phyloP scores from a whole-genome alignment of 2,329 filamentous ascomycete genomes.

The Whalleya microplaca region DNA sequence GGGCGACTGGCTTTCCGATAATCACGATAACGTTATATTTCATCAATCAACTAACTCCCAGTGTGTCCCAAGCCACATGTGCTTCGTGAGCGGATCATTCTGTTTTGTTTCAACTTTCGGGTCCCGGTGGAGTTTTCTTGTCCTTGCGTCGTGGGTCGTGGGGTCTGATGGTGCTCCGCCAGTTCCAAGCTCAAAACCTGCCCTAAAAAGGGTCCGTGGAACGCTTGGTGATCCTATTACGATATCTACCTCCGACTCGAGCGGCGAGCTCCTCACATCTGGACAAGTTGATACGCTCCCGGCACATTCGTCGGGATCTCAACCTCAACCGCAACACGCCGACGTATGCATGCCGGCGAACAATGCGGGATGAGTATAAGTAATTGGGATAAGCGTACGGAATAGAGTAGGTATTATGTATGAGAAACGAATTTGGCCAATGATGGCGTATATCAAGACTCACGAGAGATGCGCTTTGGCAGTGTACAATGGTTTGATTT shows the following conservation, averaged over 20 bases:
- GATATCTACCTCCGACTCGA: neutral
- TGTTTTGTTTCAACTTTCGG: conserved; percentile 7
- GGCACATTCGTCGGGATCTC: no score
- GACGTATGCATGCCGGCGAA: no score
- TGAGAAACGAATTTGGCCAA: neutral
- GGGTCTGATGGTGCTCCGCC: conserved; percentile 4
- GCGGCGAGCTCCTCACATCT: neutral
- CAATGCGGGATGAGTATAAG: no score
- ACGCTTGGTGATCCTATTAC: conserved; percentile 3
- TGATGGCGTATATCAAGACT: neutral
- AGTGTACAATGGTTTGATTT: neutral
- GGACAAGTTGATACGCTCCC: neutral
- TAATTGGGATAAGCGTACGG: no score
- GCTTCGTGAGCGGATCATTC: conserved; percentile 1
- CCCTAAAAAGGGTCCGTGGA: conserved; percentile 3
- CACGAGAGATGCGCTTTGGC: neutral
- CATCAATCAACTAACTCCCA: no score
- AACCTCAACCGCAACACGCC: no score
- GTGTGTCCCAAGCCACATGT: neutral
- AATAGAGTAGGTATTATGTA: no score
- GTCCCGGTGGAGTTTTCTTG: neutral
- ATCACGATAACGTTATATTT: neutral
- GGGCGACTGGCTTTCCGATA: neutral
- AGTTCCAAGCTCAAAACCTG: conserved; percentile 4
- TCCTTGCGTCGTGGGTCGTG: neutral